phyloP scores from a whole-genome alignment of 306 rosid genomes.

The Vachellia pachyceras region DNA sequence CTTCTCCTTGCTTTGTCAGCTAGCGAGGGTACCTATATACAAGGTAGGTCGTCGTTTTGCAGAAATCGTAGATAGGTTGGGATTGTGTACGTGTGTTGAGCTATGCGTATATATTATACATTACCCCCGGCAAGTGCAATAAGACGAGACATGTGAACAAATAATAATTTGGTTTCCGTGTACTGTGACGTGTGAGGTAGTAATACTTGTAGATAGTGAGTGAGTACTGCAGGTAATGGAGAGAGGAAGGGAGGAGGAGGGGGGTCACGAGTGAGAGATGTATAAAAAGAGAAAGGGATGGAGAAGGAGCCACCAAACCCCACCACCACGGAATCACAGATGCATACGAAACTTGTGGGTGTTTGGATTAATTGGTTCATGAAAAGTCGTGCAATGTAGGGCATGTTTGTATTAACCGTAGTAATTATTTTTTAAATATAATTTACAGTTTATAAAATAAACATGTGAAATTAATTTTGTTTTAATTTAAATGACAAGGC shows the following conservation, averaged over 20 bases:
- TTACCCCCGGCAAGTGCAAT: background rate
- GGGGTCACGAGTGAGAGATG: conserved; percentile 28
- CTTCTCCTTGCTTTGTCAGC: conserved; percentile 47
- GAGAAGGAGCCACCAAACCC: no score
- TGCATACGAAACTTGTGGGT: no score
- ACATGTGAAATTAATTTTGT: no score
- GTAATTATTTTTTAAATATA: no score
- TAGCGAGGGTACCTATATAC: conserved; percentile 25
- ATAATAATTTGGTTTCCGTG: background rate
- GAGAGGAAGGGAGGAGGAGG: background rate
- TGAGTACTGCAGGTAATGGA: background rate
- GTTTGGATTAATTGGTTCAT: no score
- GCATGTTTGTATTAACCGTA: no score
- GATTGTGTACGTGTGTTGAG: conserved; percentile 10
- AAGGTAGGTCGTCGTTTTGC: conserved; percentile 35
- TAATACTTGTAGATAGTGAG: background rate
- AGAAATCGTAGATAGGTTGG: conserved; percentile 20
- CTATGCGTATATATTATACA: background rate
- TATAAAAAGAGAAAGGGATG: no score
- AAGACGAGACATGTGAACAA: background rate
- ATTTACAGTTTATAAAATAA: no score
- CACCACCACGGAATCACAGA: no score
- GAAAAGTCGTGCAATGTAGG: no score
- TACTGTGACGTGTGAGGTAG: background rate
- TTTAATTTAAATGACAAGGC: no score